phyloP scores from a whole-genome alignment of 352 stramenopile species.

The Phytophthora melonis region DNA sequence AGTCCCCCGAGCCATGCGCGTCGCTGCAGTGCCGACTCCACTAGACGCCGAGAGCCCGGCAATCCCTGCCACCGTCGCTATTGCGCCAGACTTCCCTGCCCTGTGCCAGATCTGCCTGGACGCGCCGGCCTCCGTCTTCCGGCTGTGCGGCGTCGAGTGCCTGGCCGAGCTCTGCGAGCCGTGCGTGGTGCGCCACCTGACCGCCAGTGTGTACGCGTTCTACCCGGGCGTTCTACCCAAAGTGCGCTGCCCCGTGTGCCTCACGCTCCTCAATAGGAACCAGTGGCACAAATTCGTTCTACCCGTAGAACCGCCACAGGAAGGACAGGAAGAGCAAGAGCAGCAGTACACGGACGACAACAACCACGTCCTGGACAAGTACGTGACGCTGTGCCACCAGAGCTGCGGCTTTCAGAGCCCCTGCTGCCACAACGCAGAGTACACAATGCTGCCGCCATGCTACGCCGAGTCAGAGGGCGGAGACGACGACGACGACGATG shows the following conservation, averaged over 20 bases:
- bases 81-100: slow-evolving; percentile 33
- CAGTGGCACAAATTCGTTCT: slow-evolving; percentile 55
- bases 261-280: slow-evolving; percentile 59
- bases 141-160: slow-evolving; percentile 51
- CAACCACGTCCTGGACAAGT: slow-evolving; percentile 65
- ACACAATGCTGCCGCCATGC: slow-evolving; percentile 55
- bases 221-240: slow-evolving; percentile 72
- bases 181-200: slow-evolving; percentile 64
- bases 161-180: slow-evolving; percentile 49
- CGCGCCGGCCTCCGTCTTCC: slow-evolving; percentile 46
- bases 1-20: not conserved
- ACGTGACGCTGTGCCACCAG: slow-evolving; percentile 61
- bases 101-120: slow-evolving; percentile 77
- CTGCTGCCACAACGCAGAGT: slow-evolving; percentile 66
- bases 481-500: not conserved
- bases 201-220: slow-evolving; percentile 62
- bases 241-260: slow-evolving; percentile 70
- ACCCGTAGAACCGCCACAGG: slow-evolving; percentile 17
- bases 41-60: slow-evolving; percentile 19
- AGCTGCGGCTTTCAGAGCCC: slow-evolving; percentile 71
- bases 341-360: slow-evolving; percentile 35
- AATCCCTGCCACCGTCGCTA: not conserved
- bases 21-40: slow-evolving; percentile 4
- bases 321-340: slow-evolving; percentile 3
- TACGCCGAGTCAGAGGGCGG: slow-evolving; percentile 16